Conservation (phyloP, 2,329 filamentous ascomycete species). For the Plenodomus biglobosus region DNA sequence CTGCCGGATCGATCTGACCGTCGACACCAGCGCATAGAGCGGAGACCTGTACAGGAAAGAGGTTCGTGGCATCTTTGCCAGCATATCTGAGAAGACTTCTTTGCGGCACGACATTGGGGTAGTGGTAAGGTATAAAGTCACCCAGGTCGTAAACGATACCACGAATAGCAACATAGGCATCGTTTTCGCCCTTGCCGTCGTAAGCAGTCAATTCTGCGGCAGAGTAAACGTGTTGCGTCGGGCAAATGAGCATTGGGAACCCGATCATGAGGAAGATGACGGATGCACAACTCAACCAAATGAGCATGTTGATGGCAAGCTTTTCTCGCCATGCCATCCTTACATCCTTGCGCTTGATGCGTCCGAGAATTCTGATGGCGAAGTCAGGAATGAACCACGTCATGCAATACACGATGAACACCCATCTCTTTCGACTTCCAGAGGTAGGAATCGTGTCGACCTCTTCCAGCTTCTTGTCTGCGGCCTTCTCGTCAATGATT, state of each 20-base stretch:
- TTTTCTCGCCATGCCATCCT: slow-evolving; percentile 95
- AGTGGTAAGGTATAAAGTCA: slow-evolving; percentile 73
- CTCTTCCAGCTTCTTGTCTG: slow-evolving; percentile 85
- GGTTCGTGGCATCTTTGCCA: slow-evolving; percentile 78
- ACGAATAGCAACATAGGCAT: slow-evolving; percentile 77
- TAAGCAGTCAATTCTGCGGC: slow-evolving; percentile 71
- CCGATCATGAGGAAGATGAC: slow-evolving; percentile 86
- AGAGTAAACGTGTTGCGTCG: slow-evolving; percentile 85
- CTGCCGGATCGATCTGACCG: slow-evolving; percentile 66
- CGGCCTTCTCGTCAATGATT: slow-evolving; percentile 92
- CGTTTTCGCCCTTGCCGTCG: slow-evolving; percentile 68
- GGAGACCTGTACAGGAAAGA: slow-evolving; percentile 94
- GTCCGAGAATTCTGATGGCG: slow-evolving; percentile 70
- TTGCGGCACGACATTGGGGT: slow-evolving; percentile 65
- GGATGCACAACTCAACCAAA: slow-evolving; percentile 80
- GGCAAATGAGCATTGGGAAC: slow-evolving; percentile 87
- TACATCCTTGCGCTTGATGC: slow-evolving; percentile 90
- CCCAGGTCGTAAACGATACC: slow-evolving; percentile 86
- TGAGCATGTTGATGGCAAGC: slow-evolving; percentile 94
- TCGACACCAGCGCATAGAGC: slow-evolving; percentile 81
- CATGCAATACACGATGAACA: slow-evolving; percentile 77
- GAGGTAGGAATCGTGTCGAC: slow-evolving; percentile 82
- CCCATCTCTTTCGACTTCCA: slow-evolving; percentile 83
- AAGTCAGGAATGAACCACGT: slow-evolving; percentile 91
- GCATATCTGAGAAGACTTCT: slow-evolving; percentile 76